A percentile compares a stretch with the other conserved stretches of the same genome.
Conservation (phyloP, 2,329 filamentous ascomycete species). For the Penicillium expansum region DNA sequence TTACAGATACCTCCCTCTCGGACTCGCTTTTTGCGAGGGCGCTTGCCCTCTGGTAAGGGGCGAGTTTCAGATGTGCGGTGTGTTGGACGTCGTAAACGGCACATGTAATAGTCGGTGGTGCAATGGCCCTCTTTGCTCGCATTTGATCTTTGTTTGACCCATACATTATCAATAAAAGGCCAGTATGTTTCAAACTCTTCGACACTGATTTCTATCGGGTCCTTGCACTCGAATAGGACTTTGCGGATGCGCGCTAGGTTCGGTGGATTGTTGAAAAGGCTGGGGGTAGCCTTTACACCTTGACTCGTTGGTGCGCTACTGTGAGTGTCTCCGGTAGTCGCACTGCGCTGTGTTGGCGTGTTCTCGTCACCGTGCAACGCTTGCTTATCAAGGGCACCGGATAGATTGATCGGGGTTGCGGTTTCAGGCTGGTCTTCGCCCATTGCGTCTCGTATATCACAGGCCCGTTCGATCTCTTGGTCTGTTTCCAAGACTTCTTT, state of each 20-base stretch:
- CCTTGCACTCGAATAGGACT: slow-evolving; percentile 46
- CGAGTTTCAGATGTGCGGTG: slow-evolving; percentile 41
- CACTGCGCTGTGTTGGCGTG: background rate
- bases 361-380: slow-evolving; percentile 10
- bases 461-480: background rate
- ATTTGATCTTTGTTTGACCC: slow-evolving; percentile 47
- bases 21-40: slow-evolving; percentile 44
- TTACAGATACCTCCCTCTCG: slow-evolving; percentile 48
- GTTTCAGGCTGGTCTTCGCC: slow-evolving; percentile 10
- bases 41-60: slow-evolving; percentile 46
- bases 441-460: slow-evolving; percentile 1
- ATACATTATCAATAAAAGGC: slow-evolving; percentile 52
- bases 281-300: slow-evolving; percentile 19
- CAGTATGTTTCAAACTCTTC: slow-evolving; percentile 49
- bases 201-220: slow-evolving; percentile 47
- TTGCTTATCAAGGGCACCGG: slow-evolving; percentile 21
- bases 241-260: slow-evolving; percentile 44
- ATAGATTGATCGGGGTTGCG: slow-evolving; percentile 19
- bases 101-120: slow-evolving; percentile 49
- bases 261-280: slow-evolving; percentile 43
- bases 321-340: background rate
- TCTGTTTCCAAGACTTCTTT: slow-evolving; percentile 10
- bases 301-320: background rate
- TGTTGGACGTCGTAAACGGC: slow-evolving; percentile 43
- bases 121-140: slow-evolving; percentile 43